phyloP scores from a whole-genome alignment of 352 stramenopile species.

The Phytophthora chlamydospora region DNA sequence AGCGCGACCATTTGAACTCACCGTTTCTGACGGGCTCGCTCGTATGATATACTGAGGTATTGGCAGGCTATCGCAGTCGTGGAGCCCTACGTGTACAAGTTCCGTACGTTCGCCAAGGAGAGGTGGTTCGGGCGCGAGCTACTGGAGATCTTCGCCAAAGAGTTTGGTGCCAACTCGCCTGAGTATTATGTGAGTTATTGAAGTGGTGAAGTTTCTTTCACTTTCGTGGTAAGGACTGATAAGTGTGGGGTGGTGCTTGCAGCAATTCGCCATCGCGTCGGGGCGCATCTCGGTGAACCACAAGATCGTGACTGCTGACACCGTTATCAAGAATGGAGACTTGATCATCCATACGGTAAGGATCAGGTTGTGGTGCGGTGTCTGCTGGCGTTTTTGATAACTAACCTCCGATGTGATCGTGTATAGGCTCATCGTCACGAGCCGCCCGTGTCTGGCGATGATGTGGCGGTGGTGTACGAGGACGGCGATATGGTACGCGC shows the following conservation, averaged over 20 bases:
- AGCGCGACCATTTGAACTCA: slow-evolving; percentile 83
- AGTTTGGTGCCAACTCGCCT: slow-evolving; percentile 85
- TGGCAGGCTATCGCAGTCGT: slow-evolving; percentile 89
- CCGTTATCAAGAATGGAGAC: slow-evolving; percentile 92
- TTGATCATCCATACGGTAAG: slow-evolving; percentile 92
- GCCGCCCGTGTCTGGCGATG: slow-evolving; percentile 90
- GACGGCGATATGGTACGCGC: slow-evolving; percentile 75
- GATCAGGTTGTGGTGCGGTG: not conserved
- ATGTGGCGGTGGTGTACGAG: slow-evolving; percentile 82
- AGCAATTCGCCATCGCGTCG: slow-evolving; percentile 92
- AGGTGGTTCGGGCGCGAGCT: slow-evolving; percentile 93
- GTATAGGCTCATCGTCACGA: slow-evolving; percentile 95
- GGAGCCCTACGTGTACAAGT: slow-evolving; percentile 96
- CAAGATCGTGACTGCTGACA: slow-evolving; percentile 73
- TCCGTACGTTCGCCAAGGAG: slow-evolving; percentile 94
- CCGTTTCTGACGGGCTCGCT: too few species aligned
- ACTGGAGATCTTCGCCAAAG: slow-evolving; percentile 90
- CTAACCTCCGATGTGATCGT: too few species aligned
- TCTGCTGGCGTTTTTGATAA: slow-evolving; percentile 4
- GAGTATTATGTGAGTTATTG: slow-evolving; percentile 80
- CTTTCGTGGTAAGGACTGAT: slow-evolving; percentile 10
- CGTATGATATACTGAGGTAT: too few species aligned
- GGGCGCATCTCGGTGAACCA: slow-evolving; percentile 95
- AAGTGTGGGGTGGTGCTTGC: slow-evolving; percentile 1
- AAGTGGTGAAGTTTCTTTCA: not conserved